These are phyloP conservation scores for Thermochaetoides thermophila DNA, from an alignment of 495 filamentous ascomycete species.

Conservation along the genomic window DNA sequence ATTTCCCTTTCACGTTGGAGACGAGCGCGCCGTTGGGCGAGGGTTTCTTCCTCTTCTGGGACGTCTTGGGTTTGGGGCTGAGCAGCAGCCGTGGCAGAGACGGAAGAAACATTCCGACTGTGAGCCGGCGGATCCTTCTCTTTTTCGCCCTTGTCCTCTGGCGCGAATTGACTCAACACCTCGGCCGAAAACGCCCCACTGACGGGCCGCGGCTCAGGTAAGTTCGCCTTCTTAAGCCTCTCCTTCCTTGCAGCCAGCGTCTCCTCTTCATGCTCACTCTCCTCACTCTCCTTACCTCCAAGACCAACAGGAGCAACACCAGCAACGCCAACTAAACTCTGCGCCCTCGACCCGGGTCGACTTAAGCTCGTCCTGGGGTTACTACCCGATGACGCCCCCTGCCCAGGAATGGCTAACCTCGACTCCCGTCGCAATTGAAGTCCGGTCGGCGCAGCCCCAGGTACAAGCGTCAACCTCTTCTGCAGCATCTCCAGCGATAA, in stretches of 20 bases:
- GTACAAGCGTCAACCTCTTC: conserved; percentile 30
- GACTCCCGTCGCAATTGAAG: conserved; percentile 14
- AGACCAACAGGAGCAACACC: background rate
- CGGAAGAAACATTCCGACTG: conserved; percentile 2
- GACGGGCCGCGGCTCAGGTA: conserved; percentile 40
- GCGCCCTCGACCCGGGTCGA: conserved; percentile 3
- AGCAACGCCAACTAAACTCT: conserved; percentile 3
- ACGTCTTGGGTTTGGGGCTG: conserved; percentile 1
- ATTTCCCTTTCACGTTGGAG: conserved; percentile 60
- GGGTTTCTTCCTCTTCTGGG: conserved; percentile 64
- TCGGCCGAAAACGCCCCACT: conserved; percentile 69
- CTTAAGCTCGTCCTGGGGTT: too few species aligned
- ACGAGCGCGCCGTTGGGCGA: conserved; percentile 70
- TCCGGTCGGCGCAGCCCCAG: conserved; percentile 11
- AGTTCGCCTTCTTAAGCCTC: conserved; percentile 46
- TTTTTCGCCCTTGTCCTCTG: conserved; percentile 16
- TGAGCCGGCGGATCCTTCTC: conserved; percentile 9
- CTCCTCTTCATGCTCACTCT: conserved; percentile 45
- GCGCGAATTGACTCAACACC: conserved; percentile 56
- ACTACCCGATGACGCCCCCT: background rate
- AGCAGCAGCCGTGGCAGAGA: background rate
- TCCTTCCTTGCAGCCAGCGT: conserved; percentile 61
- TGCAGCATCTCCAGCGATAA: conserved; percentile 15
- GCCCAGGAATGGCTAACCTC: conserved; percentile 11
- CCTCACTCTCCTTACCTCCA: too few species aligned